These are phyloP conservation scores for Sporothrix variecibatus DNA, from an alignment of 2,329 filamentous ascomycete genomes.

Conservation along the genomic window DNA sequence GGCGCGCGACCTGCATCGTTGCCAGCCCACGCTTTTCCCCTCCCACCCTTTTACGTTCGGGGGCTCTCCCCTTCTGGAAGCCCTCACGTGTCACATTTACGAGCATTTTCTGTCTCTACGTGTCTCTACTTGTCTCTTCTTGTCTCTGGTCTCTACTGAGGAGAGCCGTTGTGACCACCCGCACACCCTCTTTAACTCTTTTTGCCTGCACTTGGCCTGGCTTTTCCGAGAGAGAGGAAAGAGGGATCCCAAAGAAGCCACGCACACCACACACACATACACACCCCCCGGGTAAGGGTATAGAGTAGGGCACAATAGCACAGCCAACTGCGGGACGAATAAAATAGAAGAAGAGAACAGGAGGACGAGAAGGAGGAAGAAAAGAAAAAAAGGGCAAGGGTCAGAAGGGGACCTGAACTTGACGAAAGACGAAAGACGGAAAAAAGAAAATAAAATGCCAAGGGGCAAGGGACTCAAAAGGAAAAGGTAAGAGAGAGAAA, in stretches of 20 bases:
- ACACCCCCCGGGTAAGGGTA: neutral
- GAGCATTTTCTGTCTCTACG: neutral
- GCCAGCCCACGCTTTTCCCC: neutral
- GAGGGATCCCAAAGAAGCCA: neutral
- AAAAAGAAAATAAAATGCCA: neutral
- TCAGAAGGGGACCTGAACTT: neutral
- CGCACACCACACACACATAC: neutral
- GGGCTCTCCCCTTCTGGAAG: slow-evolving; percentile 14
- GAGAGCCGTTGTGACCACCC: slow-evolving; percentile 9
- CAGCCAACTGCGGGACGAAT: neutral
- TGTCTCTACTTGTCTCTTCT: neutral
- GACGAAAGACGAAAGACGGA: neutral
- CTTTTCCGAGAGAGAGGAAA: neutral
- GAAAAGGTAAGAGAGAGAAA: neutral
- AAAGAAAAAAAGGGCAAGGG: neutral
- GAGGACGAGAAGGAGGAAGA: no score
- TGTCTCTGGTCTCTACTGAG: neutral
- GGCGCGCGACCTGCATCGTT: neutral
- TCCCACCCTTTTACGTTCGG: neutral
- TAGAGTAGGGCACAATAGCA: neutral
- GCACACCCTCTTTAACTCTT: slow-evolving; percentile 4
- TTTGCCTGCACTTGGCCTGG: neutral
- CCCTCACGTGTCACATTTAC: slow-evolving; percentile 14
- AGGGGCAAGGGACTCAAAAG: neutral
- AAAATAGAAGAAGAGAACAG: neutral